These are phyloP conservation scores for Phaeosphaeriaceae sp. DNA, from an alignment of 2,329 filamentous ascomycete genomes.

Conservation along the genomic window DNA sequence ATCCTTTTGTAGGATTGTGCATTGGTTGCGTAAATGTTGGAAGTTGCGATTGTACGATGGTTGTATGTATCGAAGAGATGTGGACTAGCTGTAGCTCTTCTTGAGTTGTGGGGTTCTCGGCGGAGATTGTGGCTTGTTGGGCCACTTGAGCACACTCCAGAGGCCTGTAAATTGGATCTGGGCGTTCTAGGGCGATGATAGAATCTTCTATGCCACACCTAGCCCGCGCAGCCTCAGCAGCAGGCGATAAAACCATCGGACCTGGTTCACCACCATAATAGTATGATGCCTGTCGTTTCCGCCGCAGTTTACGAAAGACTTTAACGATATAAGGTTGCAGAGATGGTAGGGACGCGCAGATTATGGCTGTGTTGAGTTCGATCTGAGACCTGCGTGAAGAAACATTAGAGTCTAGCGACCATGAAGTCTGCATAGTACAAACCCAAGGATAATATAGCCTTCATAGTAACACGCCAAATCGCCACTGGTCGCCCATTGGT, in stretches of 20 bases:
- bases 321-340: conserved; percentile 28
- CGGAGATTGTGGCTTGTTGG: not conserved
- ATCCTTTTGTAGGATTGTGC: too few species aligned
- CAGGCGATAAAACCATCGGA: conserved; percentile 1
- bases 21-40: too few species aligned
- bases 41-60: too few species aligned
- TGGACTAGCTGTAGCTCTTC: too few species aligned
- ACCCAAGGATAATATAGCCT: conserved; percentile 33
- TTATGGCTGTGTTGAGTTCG: conserved; percentile 35
- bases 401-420: too few species aligned
- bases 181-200: conserved; percentile 6
- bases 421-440: not conserved
- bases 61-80: too few species aligned
- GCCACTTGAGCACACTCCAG: not conserved
- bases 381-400: conserved; percentile 22
- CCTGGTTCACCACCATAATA: conserved; percentile 7
- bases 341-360: conserved; percentile 31
- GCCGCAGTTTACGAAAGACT: conserved; percentile 15
- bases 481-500: conserved; percentile 21
- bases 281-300: conserved; percentile 14
- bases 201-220: conserved; percentile 1
- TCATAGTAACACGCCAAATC: conserved; percentile 24
- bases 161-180: not conserved
- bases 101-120: too few species aligned
- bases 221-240: not conserved